A percentile compares a stretch with the other conserved stretches of the same genome.
These are phyloP conservation scores for Hypoxylon trugodes DNA, from an alignment of 495 filamentous ascomycete genomes.

Conservation along the genomic window DNA sequence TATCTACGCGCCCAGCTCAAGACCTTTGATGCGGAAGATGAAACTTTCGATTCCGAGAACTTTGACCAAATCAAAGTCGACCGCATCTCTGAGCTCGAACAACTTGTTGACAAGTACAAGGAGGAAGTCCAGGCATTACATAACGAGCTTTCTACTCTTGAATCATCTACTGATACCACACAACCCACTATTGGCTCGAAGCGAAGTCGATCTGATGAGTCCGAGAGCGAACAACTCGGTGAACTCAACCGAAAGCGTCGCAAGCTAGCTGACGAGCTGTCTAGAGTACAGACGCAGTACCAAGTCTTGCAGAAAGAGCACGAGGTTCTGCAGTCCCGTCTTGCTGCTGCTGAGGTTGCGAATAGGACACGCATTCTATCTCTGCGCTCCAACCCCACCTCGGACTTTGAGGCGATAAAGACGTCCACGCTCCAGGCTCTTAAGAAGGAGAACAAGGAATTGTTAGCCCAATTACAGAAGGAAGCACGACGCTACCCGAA, in stretches of 20 bases:
- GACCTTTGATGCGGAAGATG: conserved; percentile 88
- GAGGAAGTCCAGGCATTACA: conserved; percentile 79
- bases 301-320: conserved; percentile 78
- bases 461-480: conserved; percentile 78
- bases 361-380: conserved; percentile 86
- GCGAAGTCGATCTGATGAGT: conserved; percentile 65
- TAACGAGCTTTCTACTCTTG: conserved; percentile 72
- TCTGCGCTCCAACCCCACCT: conserved; percentile 88
- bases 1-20: conserved; percentile 93
- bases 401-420: conserved; percentile 83
- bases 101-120: conserved; percentile 86
- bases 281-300: conserved; percentile 69
- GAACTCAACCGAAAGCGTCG: conserved; percentile 85
- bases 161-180: conserved; percentile 47
- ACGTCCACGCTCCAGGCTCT: conserved; percentile 77
- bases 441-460: conserved; percentile 81
- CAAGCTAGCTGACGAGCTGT: conserved; percentile 80
- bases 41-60: conserved; percentile 78
- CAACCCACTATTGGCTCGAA: conserved; percentile 60
- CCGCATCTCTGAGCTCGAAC: conserved; percentile 83
- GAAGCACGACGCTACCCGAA: conserved; percentile 44
- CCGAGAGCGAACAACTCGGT: conserved; percentile 79
- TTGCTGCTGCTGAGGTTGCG: conserved; percentile 73
- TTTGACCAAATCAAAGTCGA: conserved; percentile 78
- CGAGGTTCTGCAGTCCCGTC: conserved; percentile 72